A percentile compares a stretch with the other conserved stretches of the same genome.
Conservation (phyloP, 768 basidiomycete genomes). For the Gyrodon lividus region DNA sequence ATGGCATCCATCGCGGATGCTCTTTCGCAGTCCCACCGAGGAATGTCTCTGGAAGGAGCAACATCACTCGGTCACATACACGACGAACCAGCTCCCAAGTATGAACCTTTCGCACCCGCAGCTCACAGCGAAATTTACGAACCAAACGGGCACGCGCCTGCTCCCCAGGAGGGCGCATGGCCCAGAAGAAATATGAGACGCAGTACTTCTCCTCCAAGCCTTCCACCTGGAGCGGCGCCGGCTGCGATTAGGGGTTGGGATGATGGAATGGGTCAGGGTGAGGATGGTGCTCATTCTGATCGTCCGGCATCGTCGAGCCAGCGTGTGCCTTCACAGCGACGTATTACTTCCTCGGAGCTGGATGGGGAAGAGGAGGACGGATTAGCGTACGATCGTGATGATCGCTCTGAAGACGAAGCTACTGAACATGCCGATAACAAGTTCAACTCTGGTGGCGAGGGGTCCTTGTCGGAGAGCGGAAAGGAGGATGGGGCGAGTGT, state of each 20-base stretch:
- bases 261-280: conserved; percentile 34
- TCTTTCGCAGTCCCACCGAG: conserved; percentile 27
- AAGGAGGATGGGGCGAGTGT: conserved; percentile 3
- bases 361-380: conserved; percentile 29
- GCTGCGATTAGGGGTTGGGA: conserved; percentile 37
- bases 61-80: conserved; percentile 18
- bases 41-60: conserved; percentile 25
- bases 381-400: conserved; percentile 26
- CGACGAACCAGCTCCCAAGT: conserved; percentile 39
- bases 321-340: conserved; percentile 33
- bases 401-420: conserved; percentile 7
- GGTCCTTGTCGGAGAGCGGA: conserved; percentile 9
- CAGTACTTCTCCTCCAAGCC: conserved; percentile 38
- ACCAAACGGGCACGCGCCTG: conserved; percentile 12
- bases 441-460: conserved; percentile 16
- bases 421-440: not conserved
- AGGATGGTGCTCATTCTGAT: conserved; percentile 31
- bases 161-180: conserved; percentile 13
- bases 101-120: conserved; percentile 27
- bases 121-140: conserved; percentile 4
- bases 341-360: conserved; percentile 33
- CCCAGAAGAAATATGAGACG: conserved; percentile 27
- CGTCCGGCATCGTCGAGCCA: conserved; percentile 31
- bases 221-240: conserved; percentile 44
- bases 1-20: conserved; percentile 41